phyloP scores from a whole-genome alignment of 306 rosid species.

The apple (Malus domestica) region ASM211411v1 NC_041795.1:30625501-30626000 shows the following conservation, averaged over 20 bases:
- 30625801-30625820: slow-evolving; percentile 91
- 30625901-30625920: slow-evolving; percentile 91
- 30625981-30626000: slow-evolving; percentile 98
- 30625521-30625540: slow-evolving; percentile 77
- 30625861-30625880: slow-evolving; percentile 80
- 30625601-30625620: slow-evolving; percentile 72
- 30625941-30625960: slow-evolving; percentile 63
- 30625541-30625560: slow-evolving; percentile 74
- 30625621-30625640: slow-evolving; percentile 67
- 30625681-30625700: slow-evolving; percentile 81
- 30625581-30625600: slow-evolving; percentile 46
- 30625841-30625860: slow-evolving; percentile 77
- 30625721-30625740: slow-evolving; percentile 81
- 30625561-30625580: slow-evolving; percentile 68
- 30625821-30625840: slow-evolving; percentile 90
- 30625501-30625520: slow-evolving; percentile 94
- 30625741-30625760: slow-evolving; percentile 82
- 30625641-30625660: slow-evolving; percentile 79
- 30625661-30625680: slow-evolving; percentile 48
- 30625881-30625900: slow-evolving; percentile 92
- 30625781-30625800: slow-evolving; percentile 76
- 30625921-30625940: slow-evolving; percentile 75
- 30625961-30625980: slow-evolving; percentile 87
- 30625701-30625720: slow-evolving; percentile 83
- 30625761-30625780: slow-evolving; percentile 80